Conservation (phyloP, 306 rosid genomes). For the Dryas drummondii region DNA sequence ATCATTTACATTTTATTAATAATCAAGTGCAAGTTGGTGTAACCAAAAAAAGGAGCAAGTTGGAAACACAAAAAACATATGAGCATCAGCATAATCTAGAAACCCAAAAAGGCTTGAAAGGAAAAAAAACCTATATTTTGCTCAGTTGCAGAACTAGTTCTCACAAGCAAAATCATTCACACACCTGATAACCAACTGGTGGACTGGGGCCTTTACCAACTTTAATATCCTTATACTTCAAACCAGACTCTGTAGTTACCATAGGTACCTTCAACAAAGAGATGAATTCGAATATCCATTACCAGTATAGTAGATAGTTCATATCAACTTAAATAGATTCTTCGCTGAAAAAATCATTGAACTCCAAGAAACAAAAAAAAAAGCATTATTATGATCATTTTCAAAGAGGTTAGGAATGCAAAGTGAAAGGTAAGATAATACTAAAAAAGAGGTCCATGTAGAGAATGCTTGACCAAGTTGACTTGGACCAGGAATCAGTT, state of each 20-base stretch:
- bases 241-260: constrained; percentile 89
- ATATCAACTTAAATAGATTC: neutral
- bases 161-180: constrained; percentile 24
- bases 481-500: no score
- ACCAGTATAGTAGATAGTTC: neutral
- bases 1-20: neutral
- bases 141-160: neutral
- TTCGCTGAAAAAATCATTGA: constrained; percentile 1
- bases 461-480: no score
- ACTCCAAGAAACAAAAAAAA: neutral
- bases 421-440: no score
- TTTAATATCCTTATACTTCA: constrained; percentile 87
- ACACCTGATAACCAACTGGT: constrained; percentile 92
- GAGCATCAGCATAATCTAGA: neutral
- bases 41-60: neutral
- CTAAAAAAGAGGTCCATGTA: no score
- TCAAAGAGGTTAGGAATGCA: no score
- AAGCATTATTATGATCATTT: neutral
- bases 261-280: constrained; percentile 61
- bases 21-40: neutral
- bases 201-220: constrained; percentile 89
- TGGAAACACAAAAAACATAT: neutral
- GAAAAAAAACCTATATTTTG: neutral
- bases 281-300: constrained; percentile 14
- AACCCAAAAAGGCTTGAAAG: neutral